Percentiles rank a stretch among this genome's conserved stretches.
Evolutionary conservation across 2,329 filamentous ascomycete genomes (phyloP).

Genomic region (Fusarium aywerte): DNA sequence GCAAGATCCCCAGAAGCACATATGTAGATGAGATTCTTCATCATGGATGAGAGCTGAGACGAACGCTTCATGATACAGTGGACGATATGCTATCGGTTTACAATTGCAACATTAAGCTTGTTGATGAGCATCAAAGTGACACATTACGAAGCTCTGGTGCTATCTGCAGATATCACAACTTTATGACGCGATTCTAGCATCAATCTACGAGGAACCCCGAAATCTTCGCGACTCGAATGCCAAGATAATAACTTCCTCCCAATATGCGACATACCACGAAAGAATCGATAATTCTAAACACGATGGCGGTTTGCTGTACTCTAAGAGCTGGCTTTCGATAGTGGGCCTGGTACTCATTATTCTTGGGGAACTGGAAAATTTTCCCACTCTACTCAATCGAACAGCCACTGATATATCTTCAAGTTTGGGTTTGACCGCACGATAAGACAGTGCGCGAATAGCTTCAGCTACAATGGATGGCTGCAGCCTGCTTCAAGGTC

Average conservation of each 20-base stretch:
- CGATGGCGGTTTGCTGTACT: conserved; percentile 1
- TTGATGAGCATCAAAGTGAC: not conserved
- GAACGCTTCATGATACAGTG: not conserved
- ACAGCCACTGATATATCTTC: not conserved
- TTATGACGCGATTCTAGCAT: not conserved
- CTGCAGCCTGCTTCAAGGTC: conserved; percentile 10
- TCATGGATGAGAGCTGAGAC: not conserved
- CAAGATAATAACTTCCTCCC: not conserved
- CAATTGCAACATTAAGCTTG: not conserved
- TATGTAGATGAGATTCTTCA: conserved; percentile 23
- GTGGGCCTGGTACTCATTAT: conserved; percentile 29
- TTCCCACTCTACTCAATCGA: conserved; percentile 17
- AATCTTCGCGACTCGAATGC: not conserved
- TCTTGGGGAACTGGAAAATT: conserved; percentile 34
- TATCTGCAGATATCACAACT: not conserved
- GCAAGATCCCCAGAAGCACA: conserved; percentile 25
- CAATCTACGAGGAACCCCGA: not conserved
- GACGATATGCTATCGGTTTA: not conserved
- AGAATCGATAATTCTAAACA: not conserved
- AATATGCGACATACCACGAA: not conserved
- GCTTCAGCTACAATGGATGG: conserved; percentile 12
- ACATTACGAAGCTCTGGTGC: not conserved
- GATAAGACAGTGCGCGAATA: conserved; percentile 34
- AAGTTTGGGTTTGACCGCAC: conserved; percentile 12
- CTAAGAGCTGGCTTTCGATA: conserved; percentile 31